Percentiles rank a stretch among this genome's conserved stretches.
These are phyloP conservation scores for Fusarium sp. DNA, from an alignment of 2,329 filamentous ascomycete genomes.

Conservation along the genomic window DNA sequence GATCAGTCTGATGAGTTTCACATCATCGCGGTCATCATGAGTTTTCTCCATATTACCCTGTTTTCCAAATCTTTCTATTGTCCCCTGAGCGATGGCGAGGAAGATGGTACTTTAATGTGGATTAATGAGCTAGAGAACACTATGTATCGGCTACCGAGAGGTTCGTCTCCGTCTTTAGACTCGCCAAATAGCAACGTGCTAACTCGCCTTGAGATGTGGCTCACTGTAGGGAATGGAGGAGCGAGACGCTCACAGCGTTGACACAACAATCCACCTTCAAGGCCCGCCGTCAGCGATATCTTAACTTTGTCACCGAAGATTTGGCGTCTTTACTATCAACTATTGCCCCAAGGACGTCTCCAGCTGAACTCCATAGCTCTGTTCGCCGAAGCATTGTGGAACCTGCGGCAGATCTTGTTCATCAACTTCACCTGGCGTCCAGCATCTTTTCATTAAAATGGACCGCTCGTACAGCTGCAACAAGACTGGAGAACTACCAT, in stretches of 20 bases:
- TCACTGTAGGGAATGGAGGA: conserved; percentile 57
- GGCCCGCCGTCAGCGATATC: conserved; percentile 48
- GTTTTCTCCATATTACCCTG: conserved; percentile 55
- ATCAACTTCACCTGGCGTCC: conserved; percentile 55
- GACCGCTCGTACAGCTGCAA: conserved; percentile 56
- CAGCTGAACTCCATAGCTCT: conserved; percentile 53
- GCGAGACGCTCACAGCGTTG: conserved; percentile 56
- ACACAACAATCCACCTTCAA: conserved; percentile 54
- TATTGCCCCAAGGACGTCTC: conserved; percentile 49
- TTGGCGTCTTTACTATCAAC: conserved; percentile 53
- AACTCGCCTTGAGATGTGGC: conserved; percentile 49
- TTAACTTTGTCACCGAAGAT: conserved; percentile 54
- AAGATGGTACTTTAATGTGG: conserved; percentile 53
- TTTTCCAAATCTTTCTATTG: conserved; percentile 58
- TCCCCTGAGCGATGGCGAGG: conserved; percentile 53
- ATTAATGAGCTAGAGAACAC: conserved; percentile 53
- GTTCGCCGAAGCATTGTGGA: conserved; percentile 54
- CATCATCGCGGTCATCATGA: conserved; percentile 56
- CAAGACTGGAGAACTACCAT: conserved; percentile 57
- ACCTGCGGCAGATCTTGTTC: conserved; percentile 56
- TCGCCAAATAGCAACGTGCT: conserved; percentile 5
- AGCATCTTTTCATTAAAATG: conserved; percentile 57
- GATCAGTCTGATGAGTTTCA: conserved; percentile 56
- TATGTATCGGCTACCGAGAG: conserved; percentile 56
- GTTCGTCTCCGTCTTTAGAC: conserved; percentile 32